Percentiles rank a stretch among this genome's conserved stretches.
These are phyloP conservation scores for Serendipita indica DNA, from an alignment of 768 basidiomycete genomes.

Conservation along the genomic window DNA sequence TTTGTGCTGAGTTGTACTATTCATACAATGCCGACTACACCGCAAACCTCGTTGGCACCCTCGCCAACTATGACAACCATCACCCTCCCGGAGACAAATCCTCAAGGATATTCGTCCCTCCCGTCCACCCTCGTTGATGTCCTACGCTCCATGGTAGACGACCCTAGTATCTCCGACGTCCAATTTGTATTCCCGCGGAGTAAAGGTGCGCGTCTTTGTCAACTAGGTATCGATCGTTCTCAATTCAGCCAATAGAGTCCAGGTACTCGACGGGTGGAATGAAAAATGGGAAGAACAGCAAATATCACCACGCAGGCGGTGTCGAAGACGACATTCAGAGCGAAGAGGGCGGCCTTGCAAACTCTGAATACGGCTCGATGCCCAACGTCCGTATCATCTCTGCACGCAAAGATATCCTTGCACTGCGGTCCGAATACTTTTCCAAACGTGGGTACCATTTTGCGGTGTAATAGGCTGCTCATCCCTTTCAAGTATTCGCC, in stretches of 20 bases:
- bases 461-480: neutral
- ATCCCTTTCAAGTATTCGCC: constrained; percentile 4
- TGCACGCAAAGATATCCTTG: constrained; percentile 4
- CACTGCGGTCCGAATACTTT: constrained; percentile 5
- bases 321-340: neutral
- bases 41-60: neutral
- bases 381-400: constrained; percentile 6
- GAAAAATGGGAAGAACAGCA: neutral
- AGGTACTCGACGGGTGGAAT: too few relatives aligned
- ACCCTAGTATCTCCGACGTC: constrained; percentile 1
- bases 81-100: constrained; percentile 1
- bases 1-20: constrained; percentile 6
- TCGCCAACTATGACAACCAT: constrained; percentile 7
- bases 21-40: neutral
- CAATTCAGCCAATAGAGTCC: too few relatives aligned
- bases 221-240: neutral
- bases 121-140: constrained; percentile 1
- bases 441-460: neutral
- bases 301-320: neutral
- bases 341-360: neutral
- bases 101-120: constrained; percentile 3
- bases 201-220: neutral
- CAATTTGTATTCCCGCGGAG: constrained; percentile 1
- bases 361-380: neutral
- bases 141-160: constrained; percentile 2